A percentile compares a stretch with the other conserved stretches of the same genome.
phyloP scores from a whole-genome alignment of 371 early-diverging fungal species.

The Gilbertella persicaria region DNA sequence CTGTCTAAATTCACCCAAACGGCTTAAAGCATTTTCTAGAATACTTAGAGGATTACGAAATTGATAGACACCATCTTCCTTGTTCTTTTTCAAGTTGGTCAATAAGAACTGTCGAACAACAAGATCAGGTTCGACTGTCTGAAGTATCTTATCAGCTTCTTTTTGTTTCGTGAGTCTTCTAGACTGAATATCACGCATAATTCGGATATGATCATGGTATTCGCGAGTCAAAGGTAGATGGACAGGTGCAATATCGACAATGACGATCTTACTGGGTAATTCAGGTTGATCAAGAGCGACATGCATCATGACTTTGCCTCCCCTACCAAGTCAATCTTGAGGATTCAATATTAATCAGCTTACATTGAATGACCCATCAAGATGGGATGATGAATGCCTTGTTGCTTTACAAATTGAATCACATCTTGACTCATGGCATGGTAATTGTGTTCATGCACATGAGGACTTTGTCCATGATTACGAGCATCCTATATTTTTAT shows the following conservation, averaged over 20 bases:
- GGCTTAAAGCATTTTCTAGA: slow-evolving; percentile 56
- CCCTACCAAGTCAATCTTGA: slow-evolving; percentile 26
- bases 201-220: slow-evolving; percentile 61
- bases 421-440: slow-evolving; percentile 80
- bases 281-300: slow-evolving; percentile 63
- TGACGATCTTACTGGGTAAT: slow-evolving; percentile 66
- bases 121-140: slow-evolving; percentile 51
- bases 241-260: slow-evolving; percentile 87
- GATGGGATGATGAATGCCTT: slow-evolving; percentile 52
- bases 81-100: slow-evolving; percentile 77
- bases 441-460: slow-evolving; percentile 68
- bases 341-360: neutral
- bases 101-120: slow-evolving; percentile 82
- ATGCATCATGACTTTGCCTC: slow-evolving; percentile 89
- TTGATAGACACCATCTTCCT: slow-evolving; percentile 42
- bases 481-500: slow-evolving; percentile 69
- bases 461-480: slow-evolving; percentile 95
- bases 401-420: slow-evolving; percentile 60
- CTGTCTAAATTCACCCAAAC: slow-evolving; percentile 57
- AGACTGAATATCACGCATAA: slow-evolving; percentile 70
- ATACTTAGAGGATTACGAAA: slow-evolving; percentile 75
- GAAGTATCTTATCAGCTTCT: slow-evolving; percentile 75
- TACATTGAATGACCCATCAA: slow-evolving; percentile 91
- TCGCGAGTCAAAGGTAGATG: slow-evolving; percentile 48
- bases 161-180: slow-evolving; percentile 56